phyloP scores from a whole-genome alignment of 2,329 filamentous ascomycete species.

The Botryotinia globosa region DNA sequence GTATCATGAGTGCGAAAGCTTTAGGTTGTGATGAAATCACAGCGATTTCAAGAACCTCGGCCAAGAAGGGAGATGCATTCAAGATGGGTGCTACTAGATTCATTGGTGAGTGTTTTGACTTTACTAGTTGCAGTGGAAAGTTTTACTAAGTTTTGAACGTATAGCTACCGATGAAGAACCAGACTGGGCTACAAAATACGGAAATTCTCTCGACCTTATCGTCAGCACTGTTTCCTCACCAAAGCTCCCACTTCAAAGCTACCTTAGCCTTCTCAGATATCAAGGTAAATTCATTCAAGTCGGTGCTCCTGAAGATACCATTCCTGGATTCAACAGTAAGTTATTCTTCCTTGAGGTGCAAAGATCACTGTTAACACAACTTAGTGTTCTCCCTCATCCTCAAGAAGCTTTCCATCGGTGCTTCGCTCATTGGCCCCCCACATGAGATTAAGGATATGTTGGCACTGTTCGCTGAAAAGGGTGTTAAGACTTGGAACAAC shows the following conservation, averaged over 20 bases:
- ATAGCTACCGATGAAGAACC: conserved; percentile 49
- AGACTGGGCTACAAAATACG: conserved; percentile 57
- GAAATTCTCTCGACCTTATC: conserved; percentile 54
- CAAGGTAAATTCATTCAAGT: conserved; percentile 64
- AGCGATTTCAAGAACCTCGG: conserved; percentile 58
- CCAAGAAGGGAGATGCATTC: conserved; percentile 58
- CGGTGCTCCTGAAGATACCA: conserved; percentile 60
- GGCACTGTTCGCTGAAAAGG: conserved; percentile 55
- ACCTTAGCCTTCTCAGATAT: conserved; percentile 57
- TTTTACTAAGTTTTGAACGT: not conserved
- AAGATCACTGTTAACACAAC: not conserved
- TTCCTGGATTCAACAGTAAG: conserved; percentile 48
- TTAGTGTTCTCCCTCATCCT: conserved; percentile 52
- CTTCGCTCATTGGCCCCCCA: conserved; percentile 42
- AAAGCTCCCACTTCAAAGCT: conserved; percentile 61
- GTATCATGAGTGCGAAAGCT: conserved; percentile 66
- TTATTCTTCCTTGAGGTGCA: not conserved
- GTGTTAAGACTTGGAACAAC: conserved; percentile 57
- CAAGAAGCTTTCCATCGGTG: conserved; percentile 51
- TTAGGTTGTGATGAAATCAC: conserved; percentile 65
- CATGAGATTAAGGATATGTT: conserved; percentile 61
- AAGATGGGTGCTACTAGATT: conserved; percentile 59
- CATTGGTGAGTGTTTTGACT: conserved; percentile 39
- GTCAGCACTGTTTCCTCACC: conserved; percentile 55
- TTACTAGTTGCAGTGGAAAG: not conserved